These are phyloP conservation scores for Melampsora americana DNA, from an alignment of 1,284 basidiomycete genomes.

Conservation along the genomic window DNA sequence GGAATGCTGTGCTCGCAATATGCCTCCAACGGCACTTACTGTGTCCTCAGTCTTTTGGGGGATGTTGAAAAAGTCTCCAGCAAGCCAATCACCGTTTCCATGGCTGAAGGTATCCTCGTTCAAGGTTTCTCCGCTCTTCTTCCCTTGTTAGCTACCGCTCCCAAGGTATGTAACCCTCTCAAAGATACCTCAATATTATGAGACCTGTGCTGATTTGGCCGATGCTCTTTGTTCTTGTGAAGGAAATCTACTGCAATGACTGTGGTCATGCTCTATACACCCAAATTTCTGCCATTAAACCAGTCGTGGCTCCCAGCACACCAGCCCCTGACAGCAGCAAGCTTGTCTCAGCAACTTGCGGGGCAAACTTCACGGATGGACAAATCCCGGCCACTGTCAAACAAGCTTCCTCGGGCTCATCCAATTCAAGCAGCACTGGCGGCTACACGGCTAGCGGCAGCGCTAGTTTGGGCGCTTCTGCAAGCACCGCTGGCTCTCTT, in stretches of 20 bases:
- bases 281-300: not conserved
- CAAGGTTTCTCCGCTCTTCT: not conserved
- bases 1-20: conserved; percentile 15
- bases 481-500: not conserved
- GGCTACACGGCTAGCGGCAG: not conserved
- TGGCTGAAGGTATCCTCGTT: not conserved
- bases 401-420: not conserved
- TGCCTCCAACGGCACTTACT: conserved; percentile 3
- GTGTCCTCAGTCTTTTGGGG: conserved; percentile 1
- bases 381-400: not conserved
- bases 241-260: conserved; percentile 12
- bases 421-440: not conserved
- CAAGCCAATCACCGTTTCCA: not conserved
- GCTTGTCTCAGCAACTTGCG: not conserved
- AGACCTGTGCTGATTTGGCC: not conserved
- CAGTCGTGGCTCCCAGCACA: not conserved
- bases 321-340: not conserved
- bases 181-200: not conserved
- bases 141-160: not conserved
- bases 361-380: not conserved
- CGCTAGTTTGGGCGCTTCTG: not conserved
- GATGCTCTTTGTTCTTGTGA: not conserved
- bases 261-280: conserved; percentile 21
- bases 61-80: conserved; percentile 10
- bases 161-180: not conserved